Percentiles rank a stretch among this genome's conserved stretches.
These are phyloP conservation scores for Leucosporidium yakuticum DNA, from an alignment of 768 basidiomycete species.

Conservation along the genomic window DNA sequence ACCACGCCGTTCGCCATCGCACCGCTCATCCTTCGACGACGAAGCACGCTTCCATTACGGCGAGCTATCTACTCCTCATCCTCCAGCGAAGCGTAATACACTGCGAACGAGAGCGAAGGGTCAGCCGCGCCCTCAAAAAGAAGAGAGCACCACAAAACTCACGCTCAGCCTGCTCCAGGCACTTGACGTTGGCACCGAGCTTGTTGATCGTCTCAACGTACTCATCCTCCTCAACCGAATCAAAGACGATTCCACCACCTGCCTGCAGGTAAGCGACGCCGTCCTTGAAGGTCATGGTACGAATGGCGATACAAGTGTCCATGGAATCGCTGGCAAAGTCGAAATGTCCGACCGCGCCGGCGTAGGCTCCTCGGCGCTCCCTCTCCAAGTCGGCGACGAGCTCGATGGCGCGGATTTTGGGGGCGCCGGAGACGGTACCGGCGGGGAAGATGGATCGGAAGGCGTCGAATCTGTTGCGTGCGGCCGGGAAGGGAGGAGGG, in stretches of 20 bases:
- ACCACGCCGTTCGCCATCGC: too few relatives aligned
- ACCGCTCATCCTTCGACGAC: too few relatives aligned
- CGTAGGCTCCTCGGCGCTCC: slow-evolving; percentile 88
- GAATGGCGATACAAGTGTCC: slow-evolving; percentile 98
- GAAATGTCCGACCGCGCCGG: slow-evolving; percentile 95
- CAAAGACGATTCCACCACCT: slow-evolving; percentile 90
- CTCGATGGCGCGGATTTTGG: slow-evolving; percentile 97
- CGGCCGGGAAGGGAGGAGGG: background rate
- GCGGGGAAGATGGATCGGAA: slow-evolving; percentile 99
- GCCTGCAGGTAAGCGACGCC: slow-evolving; percentile 83
- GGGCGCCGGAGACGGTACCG: slow-evolving; percentile 96
- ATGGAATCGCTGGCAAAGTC: slow-evolving; percentile 76
- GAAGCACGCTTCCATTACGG: background rate
- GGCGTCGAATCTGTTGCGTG: slow-evolving; percentile 74
- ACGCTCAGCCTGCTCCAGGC: slow-evolving; percentile 84
- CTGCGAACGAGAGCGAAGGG: background rate
- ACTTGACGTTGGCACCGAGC: slow-evolving; percentile 73
- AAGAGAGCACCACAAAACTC: slow-evolving; percentile 7
- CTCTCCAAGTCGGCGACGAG: slow-evolving; percentile 78
- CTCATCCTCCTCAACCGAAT: slow-evolving; percentile 96
- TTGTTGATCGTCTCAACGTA: slow-evolving; percentile 95
- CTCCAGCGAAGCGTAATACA: slow-evolving; percentile 9
- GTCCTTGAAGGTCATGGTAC: slow-evolving; percentile 95
- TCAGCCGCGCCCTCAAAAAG: background rate
- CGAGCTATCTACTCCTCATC: slow-evolving; percentile 3